These are phyloP conservation scores for Lathyrus aphaca DNA, from an alignment of 306 rosid genomes.

Conservation along the genomic window DNA sequence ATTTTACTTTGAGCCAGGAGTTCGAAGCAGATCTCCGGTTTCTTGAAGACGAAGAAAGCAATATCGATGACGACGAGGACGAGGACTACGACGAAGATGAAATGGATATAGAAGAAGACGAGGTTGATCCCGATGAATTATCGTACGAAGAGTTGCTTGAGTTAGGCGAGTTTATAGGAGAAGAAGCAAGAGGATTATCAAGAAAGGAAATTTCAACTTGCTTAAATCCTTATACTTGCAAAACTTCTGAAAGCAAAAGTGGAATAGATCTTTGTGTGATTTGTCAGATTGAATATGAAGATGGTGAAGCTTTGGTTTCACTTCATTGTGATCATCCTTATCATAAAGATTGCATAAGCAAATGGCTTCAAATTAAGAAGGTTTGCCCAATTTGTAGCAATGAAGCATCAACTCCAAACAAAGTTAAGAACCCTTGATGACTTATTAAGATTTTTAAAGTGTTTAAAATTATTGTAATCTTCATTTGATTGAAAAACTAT, in stretches of 20 bases:
- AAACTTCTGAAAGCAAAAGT: constrained; percentile 35
- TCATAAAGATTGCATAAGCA: constrained; percentile 74
- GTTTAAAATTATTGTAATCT: constrained; percentile 18
- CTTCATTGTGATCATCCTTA: constrained; percentile 86
- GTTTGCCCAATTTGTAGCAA: constrained; percentile 83
- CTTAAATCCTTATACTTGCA: constrained; percentile 46
- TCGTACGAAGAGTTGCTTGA: constrained; percentile 81
- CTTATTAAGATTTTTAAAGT: constrained; percentile 16
- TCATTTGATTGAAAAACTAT: constrained; percentile 19
- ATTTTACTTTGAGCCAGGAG: constrained; percentile 43
- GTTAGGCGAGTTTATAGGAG: constrained; percentile 76
- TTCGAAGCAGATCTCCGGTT: constrained; percentile 47
- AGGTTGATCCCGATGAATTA: constrained; percentile 66
- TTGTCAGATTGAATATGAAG: constrained; percentile 85
- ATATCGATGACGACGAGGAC: constrained; percentile 44
- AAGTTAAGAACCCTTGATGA: constrained; percentile 25
- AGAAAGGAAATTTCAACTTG: constrained; percentile 59
- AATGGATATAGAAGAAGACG: constrained; percentile 63
- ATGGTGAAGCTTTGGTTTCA: constrained; percentile 60
- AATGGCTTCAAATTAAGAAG: constrained; percentile 85
- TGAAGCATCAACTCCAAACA: constrained; percentile 42
- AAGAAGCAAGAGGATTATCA: constrained; percentile 73
- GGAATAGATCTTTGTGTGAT: constrained; percentile 73
- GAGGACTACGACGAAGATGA: constrained; percentile 47
- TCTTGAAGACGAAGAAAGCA: constrained; percentile 50